These are phyloP conservation scores for Scutellaria baicalensis DNA, from an alignment of 257 asterid genomes.

Conservation along the genomic window DNA sequence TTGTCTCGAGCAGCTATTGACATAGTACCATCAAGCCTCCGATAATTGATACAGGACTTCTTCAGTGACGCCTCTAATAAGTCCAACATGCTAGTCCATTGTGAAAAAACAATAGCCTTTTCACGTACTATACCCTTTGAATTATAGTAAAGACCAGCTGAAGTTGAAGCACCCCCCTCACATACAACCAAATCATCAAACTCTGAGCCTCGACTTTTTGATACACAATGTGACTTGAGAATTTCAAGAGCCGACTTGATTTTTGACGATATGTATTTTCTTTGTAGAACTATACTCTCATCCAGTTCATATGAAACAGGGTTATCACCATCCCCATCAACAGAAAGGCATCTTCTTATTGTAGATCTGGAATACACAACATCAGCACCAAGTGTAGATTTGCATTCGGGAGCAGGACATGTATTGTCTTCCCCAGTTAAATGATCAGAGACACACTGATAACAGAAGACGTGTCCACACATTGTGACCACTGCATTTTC, in stretches of 20 bases:
- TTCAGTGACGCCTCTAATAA: constrained; percentile 69
- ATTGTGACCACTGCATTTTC: constrained; percentile 94
- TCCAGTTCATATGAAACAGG: constrained; percentile 26
- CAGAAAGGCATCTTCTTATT: constrained; percentile 50
- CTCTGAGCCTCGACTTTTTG: constrained; percentile 27
- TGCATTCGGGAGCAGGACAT: constrained; percentile 84
- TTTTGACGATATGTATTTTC: constrained; percentile 66
- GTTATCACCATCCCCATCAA: constrained; percentile 38
- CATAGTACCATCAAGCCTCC: constrained; percentile 99
- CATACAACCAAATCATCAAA: constrained; percentile 17
- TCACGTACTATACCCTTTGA: constrained; percentile 37
- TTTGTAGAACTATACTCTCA: constrained; percentile 45
- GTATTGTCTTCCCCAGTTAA: constrained; percentile 82
- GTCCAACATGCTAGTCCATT: constrained; percentile 97
- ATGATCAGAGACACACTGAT: constrained; percentile 77
- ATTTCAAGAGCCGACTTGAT: constrained; percentile 65
- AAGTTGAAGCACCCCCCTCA: constrained; percentile 35
- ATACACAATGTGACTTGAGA: constrained; percentile 44
- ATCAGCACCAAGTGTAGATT: constrained; percentile 82
- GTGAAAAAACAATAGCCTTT: constrained; percentile 95
- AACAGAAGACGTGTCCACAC: constrained; percentile 96
- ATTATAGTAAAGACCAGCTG: constrained; percentile 21
- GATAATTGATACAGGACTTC: constrained; percentile 40
- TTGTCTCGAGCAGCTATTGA: constrained; percentile 85
- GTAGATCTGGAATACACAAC: constrained; percentile 62